Evolutionary conservation across 148 eudicot species (phyloP).

Genomic region (Linanthus parryae): DNA sequence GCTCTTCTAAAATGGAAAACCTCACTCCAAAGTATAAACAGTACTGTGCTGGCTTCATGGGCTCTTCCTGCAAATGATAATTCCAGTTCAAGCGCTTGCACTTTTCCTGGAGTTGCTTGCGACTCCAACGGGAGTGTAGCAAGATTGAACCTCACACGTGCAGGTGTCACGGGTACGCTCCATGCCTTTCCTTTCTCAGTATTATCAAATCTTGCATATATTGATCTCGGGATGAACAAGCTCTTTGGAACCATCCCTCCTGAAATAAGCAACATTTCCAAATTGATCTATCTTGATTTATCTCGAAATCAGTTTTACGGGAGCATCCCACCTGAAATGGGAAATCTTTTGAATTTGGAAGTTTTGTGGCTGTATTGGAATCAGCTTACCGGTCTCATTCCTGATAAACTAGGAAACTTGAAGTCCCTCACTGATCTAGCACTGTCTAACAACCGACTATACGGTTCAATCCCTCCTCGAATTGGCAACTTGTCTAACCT

Average conservation of each 20-base stretch:
- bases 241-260: constrained; percentile 29
- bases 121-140: constrained; percentile 32
- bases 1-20: constrained; percentile 38
- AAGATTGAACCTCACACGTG: constrained; percentile 26
- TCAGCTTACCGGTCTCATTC: constrained; percentile 31
- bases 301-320: neutral
- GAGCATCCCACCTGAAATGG: constrained; percentile 25
- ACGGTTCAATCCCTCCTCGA: constrained; percentile 5
- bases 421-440: neutral
- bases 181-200: constrained; percentile 25
- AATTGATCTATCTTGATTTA: neutral
- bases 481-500: constrained; percentile 1
- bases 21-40: constrained; percentile 24
- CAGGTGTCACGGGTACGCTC: constrained; percentile 25
- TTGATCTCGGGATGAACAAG: constrained; percentile 32
- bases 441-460: neutral
- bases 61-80: constrained; percentile 8
- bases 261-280: too few species aligned
- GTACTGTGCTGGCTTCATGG: constrained; percentile 31
- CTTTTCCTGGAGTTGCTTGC: constrained; percentile 41
- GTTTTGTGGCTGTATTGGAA: constrained; percentile 28
- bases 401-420: constrained; percentile 18
- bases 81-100: constrained; percentile 20
- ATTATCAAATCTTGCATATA: constrained; percentile 19
- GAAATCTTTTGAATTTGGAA: constrained; percentile 24